phyloP scores from a whole-genome alignment of 805 yeast species.

The Metschnikowia picachoensis region DNA sequence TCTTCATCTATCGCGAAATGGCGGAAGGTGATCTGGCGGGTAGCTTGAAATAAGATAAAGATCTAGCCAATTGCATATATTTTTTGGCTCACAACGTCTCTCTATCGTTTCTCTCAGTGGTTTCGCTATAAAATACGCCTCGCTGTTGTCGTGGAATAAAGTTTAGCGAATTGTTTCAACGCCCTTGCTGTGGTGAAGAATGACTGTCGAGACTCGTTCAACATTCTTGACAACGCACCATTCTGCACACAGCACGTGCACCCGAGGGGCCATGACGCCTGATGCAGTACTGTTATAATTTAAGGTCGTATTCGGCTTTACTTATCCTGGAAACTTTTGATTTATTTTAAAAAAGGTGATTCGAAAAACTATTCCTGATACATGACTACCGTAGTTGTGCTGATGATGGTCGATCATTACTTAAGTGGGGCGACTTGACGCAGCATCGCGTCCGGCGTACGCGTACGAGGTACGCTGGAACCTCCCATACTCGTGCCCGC shows the following conservation, averaged over 20 bases:
- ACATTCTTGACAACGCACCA: slow-evolving; percentile 8
- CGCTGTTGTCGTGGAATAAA: background rate
- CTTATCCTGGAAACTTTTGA: too few relatives aligned
- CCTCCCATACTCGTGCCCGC: too few relatives aligned
- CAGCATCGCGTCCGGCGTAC: too few relatives aligned
- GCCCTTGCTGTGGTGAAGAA: background rate
- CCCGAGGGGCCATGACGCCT: background rate
- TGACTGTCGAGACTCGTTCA: slow-evolving; percentile 1
- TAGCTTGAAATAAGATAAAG: background rate
- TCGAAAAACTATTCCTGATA: too few relatives aligned
- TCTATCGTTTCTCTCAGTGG: background rate
- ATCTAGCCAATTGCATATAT: background rate
- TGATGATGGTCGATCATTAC: too few relatives aligned
- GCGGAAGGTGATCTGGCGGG: background rate
- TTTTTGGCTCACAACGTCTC: background rate
- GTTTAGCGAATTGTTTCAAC: background rate
- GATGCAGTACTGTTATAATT: too few relatives aligned
- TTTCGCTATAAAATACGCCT: too few relatives aligned
- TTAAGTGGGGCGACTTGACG: too few relatives aligned
- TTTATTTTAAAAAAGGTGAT: too few relatives aligned
- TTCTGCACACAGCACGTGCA: background rate
- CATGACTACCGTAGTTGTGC: too few relatives aligned
- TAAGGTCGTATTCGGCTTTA: too few relatives aligned
- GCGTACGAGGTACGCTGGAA: too few relatives aligned
- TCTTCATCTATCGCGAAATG: slow-evolving; percentile 36